These are phyloP conservation scores for Gonapodya prolifera DNA, from an alignment of 192 early-diverging fungal species.

Conservation along the genomic window DNA sequence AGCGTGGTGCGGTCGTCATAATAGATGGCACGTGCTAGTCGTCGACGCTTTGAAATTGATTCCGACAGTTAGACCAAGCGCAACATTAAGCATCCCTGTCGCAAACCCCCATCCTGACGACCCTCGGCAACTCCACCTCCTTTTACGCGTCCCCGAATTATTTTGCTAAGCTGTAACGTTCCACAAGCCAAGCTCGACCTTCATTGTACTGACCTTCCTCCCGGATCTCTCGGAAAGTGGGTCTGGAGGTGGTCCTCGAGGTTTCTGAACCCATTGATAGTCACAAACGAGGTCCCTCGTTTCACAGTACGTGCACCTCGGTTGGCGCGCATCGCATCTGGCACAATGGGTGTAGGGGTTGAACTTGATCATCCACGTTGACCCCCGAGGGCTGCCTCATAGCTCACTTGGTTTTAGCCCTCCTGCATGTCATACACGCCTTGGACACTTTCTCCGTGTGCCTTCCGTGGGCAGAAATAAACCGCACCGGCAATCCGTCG, in stretches of 20 bases:
- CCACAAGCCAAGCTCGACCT: no score
- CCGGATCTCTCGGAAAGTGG: background rate
- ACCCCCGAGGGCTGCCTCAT: background rate
- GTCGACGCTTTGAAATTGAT: background rate
- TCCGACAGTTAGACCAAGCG: background rate
- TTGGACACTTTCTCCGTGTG: background rate
- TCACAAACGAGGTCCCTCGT: background rate
- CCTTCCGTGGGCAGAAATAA: background rate
- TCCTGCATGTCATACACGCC: background rate
- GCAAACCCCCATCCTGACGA: background rate
- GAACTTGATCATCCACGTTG: background rate
- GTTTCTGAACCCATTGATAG: background rate
- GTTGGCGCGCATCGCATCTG: background rate
- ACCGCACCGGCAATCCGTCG: background rate
- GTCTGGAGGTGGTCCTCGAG: background rate
- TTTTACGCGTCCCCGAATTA: background rate
- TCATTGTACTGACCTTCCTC: background rate
- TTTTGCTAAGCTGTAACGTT: background rate
- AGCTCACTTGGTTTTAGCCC: background rate
- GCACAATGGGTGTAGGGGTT: background rate
- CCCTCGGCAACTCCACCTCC: background rate
- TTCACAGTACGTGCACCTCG: background rate
- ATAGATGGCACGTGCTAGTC: no score
- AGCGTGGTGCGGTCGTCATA: no score
- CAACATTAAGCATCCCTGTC: background rate